Evolutionary conservation across 169 alveolate genomes (phyloP).

Genomic region (Perkinsus chesapeaki): DNA sequence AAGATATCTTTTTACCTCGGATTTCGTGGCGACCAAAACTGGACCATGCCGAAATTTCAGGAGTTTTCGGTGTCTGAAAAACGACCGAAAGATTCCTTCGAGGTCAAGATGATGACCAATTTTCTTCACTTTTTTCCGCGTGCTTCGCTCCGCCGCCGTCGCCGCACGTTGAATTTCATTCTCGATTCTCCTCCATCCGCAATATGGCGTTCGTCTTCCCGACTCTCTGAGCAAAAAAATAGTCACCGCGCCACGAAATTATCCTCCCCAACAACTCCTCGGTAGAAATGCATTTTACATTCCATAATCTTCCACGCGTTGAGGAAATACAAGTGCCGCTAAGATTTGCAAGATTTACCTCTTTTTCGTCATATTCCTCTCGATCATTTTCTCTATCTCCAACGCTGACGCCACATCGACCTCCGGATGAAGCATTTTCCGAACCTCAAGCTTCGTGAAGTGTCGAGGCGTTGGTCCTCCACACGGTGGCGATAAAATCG

Average conservation of each 20-base stretch:
- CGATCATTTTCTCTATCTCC: not conserved
- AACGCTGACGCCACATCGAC: not conserved
- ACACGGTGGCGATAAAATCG: too few relatives aligned
- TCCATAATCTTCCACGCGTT: not conserved
- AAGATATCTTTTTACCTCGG: not conserved
- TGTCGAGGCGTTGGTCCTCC: not conserved
- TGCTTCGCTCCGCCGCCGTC: not conserved
- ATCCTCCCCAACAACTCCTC: not conserved
- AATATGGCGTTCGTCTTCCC: not conserved
- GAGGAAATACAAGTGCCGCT: not conserved
- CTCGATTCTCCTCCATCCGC: not conserved
- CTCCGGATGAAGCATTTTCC: not conserved
- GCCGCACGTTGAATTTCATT: not conserved
- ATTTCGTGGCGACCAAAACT: too few relatives aligned
- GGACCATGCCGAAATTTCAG: too few relatives aligned
- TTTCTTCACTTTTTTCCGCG: not conserved
- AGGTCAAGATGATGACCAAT: too few relatives aligned
- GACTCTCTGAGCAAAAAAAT: too few relatives aligned
- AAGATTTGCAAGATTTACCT: not conserved
- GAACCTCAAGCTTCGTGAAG: not conserved
- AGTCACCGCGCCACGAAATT: too few relatives aligned
- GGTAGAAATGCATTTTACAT: not conserved
- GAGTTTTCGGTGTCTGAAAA: too few relatives aligned
- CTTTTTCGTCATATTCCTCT: not conserved
- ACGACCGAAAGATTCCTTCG: too few relatives aligned